Evolutionary conservation across 805 yeast genomes (phyloP), one percentile per base, ranked within the genome.

Genomic region (Candida xiaguanensis): DNA sequence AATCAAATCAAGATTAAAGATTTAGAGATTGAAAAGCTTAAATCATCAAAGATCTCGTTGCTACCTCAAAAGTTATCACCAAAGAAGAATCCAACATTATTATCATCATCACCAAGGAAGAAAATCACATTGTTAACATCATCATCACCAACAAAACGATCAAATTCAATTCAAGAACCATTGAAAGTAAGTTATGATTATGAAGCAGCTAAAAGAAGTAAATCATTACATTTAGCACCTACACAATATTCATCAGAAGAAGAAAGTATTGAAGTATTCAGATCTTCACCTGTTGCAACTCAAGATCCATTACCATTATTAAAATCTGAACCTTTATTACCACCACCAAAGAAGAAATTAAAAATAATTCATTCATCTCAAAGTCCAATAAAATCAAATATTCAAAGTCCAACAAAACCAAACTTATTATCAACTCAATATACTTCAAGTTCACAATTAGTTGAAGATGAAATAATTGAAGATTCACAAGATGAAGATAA

Each of bases 211-310:
- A 36, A 24, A 15, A 37, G 32, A 26, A 29, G 34, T 8, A 23
- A 31, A 17, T 32, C 23, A 16, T 27, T 22, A 7, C 36, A 33
- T 16, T 23, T 42, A 38, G 23, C 53, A n/a, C 56, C 62, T 3
- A 57, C 62, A 1, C 62, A 57, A 43, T 57, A 57, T 30, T 55
- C 60, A 3, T 50, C 48, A 12, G 57, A 53, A 13, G 56, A 50
- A 8, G 47, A 40, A 5, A 31, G 22, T 6, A 11, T 34, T 17
- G 23, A 34, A 16, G 8, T 25, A 9, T 24, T 35, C 8, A 16
- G 32, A 35, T 35, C 38, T 9, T 35, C 38, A 5, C 38, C 38
- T 3, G 16, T 35, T 13, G 38, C 38, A 8, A 35, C 38, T 8
- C 38, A 35, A 15, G 32, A 35, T 13, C 19, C 23, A 12, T 20